Percentiles rank a stretch among this genome's conserved stretches.
Evolutionary conservation across 2,329 filamentous ascomycete genomes (phyloP).

Genomic region (Thermochaetoides dissita): DNA sequence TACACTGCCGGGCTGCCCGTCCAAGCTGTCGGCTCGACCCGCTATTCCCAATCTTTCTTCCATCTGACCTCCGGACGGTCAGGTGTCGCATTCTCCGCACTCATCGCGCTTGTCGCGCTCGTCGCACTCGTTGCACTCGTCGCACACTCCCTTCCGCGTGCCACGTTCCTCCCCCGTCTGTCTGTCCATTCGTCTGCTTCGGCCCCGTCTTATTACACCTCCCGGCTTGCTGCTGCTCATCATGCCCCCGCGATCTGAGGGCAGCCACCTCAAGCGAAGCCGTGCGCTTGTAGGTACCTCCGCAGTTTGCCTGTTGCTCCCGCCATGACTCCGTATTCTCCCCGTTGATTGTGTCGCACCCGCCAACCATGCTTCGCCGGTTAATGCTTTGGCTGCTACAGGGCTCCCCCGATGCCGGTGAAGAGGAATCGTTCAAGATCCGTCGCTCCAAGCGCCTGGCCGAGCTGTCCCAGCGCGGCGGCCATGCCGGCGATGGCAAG

Average conservation of each 20-base stretch:
- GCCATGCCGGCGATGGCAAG: slow-evolving; percentile 23
- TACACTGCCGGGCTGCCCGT: no score
- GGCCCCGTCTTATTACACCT: slow-evolving; percentile 2
- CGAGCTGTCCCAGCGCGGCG: slow-evolving; percentile 40
- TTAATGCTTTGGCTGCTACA: slow-evolving; percentile 26
- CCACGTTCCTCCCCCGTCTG: no score
- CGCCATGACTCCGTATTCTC: slow-evolving; percentile 2
- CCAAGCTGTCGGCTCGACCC: no score
- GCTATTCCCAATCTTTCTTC: no score
- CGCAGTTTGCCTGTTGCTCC: not conserved
- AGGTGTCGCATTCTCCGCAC: no score
- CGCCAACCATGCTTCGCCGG: slow-evolving; percentile 13
- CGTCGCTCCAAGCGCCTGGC: slow-evolving; percentile 59
- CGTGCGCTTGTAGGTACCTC: slow-evolving; percentile 35
- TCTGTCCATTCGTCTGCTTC: not conserved
- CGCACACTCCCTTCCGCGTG: no score
- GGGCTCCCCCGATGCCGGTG: slow-evolving; percentile 48
- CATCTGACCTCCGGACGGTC: no score
- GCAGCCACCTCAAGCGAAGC: slow-evolving; percentile 72
- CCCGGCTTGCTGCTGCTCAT: slow-evolving; percentile 20
- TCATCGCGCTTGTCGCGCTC: no score
- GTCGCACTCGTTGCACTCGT: not conserved
- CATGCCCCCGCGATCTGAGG: slow-evolving; percentile 39
- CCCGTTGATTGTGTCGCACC: slow-evolving; percentile 14
- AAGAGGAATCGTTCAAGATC: slow-evolving; percentile 58